Evolutionary conservation across 208 protist genomes (phyloP), one percentile per base, ranked within the genome.

Genomic region (Crithidia mellificae): DNA sequence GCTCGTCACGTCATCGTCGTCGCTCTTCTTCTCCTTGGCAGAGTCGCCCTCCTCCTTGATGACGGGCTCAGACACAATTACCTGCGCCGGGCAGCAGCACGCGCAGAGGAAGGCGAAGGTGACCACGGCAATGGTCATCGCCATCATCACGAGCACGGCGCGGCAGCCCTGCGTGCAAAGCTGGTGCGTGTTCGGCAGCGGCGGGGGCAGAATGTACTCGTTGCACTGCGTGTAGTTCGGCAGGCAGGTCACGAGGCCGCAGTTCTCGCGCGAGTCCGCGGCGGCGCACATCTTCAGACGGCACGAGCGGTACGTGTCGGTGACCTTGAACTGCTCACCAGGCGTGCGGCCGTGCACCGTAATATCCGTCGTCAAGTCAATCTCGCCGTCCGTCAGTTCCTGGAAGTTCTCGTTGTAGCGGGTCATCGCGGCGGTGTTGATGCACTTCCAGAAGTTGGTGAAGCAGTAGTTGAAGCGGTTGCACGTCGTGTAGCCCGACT

Each of bases 141-240:
- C 84, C 80, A 87, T 87, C 44, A 90, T 64, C 22, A 86, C 38
- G 41, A 90, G 58, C 24, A 38, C 74, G 2, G 78, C 84, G 19
- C 69, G 78, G 78, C 84, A 90, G 29, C 80, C 81, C 64, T 81
- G 74, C 63, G 84, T 86, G 78, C 84, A 90, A 25, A 83, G 63
- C 46, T 83, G 71, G 39, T 83, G 73, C 0, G 58, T 61, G 62
- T 80, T 64, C 17, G 84, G 78, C 57, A 81, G 63, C 38, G 79
- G 80, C 8, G 84, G 80, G 8, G 84, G 80, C 8, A 39, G 52
- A 38, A 90, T 84, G 68, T 72, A 90, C 73, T 84, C 74, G 68
- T 76, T 67, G 76, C 84, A 90, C 69, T 90, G 77, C 41, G 77
- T 86, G 74, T 81, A 80, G 75, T 87, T 84, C 7, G 80, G 80